Conservation (phyloP, 2,329 filamentous ascomycete species). For the Pseudofabraea citricarpa region DNA sequence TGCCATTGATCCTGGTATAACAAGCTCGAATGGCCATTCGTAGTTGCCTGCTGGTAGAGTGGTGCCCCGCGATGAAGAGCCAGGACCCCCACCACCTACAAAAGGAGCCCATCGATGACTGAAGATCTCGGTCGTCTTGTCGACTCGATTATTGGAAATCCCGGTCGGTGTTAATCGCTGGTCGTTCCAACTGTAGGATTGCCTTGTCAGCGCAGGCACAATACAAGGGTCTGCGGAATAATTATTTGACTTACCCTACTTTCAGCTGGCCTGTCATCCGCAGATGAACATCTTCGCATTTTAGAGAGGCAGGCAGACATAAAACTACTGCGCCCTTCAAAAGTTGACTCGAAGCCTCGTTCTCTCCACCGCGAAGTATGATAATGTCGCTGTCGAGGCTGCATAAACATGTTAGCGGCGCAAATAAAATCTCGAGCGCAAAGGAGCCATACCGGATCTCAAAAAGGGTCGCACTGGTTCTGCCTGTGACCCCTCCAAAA, state of each 20-base stretch:
- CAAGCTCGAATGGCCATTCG: conserved; percentile 74
- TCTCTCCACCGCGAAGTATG: conserved; percentile 69
- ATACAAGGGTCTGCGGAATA: conserved; percentile 5
- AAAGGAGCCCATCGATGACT: conserved; percentile 68
- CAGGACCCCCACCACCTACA: conserved; percentile 43
- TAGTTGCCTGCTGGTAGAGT: conserved; percentile 71
- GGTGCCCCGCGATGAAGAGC: conserved; percentile 44
- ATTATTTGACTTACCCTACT: conserved; percentile 51
- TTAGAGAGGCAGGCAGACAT: conserved; percentile 64
- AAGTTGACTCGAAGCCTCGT: conserved; percentile 71
- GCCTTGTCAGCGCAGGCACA: background rate
- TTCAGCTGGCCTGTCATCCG: conserved; percentile 67
- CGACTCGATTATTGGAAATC: conserved; percentile 53
- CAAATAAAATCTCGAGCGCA: conserved; percentile 4
- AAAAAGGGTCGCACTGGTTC: conserved; percentile 28
- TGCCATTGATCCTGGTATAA: conserved; percentile 66
- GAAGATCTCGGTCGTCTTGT: conserved; percentile 55
- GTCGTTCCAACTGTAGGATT: conserved; percentile 43
- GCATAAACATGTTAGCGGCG: too few species aligned
- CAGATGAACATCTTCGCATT: conserved; percentile 68
- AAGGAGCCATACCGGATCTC: conserved; percentile 29
- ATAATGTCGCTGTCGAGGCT: conserved; percentile 77
- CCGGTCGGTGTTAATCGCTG: conserved; percentile 50
- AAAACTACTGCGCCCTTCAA: conserved; percentile 71
- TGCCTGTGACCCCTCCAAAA: conserved; percentile 27